A percentile compares a stretch with the other conserved stretches of the same genome.
phyloP scores from a whole-genome alignment of 768 basidiomycete species.

The Lactarius sp. region DNA sequence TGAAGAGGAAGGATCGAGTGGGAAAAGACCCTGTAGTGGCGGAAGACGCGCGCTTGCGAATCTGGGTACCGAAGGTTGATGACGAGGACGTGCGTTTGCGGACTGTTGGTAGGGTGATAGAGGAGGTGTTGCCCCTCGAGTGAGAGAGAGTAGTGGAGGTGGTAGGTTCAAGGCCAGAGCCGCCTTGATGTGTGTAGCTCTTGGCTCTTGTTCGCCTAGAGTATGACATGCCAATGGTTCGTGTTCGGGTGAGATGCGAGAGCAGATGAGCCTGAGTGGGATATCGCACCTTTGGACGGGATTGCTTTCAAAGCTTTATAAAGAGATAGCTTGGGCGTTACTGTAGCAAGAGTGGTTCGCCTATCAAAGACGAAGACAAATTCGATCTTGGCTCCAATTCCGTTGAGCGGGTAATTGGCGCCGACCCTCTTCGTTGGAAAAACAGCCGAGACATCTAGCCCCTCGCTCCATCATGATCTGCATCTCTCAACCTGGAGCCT shows the following conservation, averaged over 20 bases:
- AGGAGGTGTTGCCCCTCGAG: background rate
- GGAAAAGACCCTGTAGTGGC: conserved; percentile 11
- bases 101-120: background rate
- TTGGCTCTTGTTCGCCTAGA: conserved; percentile 15
- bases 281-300: conserved; percentile 5
- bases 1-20: conserved; percentile 14
- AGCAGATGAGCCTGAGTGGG: background rate
- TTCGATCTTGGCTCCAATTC: background rate
- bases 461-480: too few species aligned
- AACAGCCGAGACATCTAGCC: too few species aligned
- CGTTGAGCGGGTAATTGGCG: too few species aligned
- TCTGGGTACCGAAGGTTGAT: background rate
- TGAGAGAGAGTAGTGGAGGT: background rate
- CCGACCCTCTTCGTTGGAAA: too few species aligned
- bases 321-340: background rate
- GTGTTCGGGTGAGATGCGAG: conserved; percentile 23
- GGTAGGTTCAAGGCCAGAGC: background rate
- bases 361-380: background rate
- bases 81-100: conserved; percentile 7
- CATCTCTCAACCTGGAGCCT: too few species aligned
- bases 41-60: conserved; percentile 20
- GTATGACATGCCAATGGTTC: conserved; percentile 6
- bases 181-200: background rate
- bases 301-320: background rate
- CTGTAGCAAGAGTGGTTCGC: too few species aligned